Percentiles rank a stretch among this genome's conserved stretches.
Conservation (phyloP, 257 asterid species). For the Mentha longifolia region DNA sequence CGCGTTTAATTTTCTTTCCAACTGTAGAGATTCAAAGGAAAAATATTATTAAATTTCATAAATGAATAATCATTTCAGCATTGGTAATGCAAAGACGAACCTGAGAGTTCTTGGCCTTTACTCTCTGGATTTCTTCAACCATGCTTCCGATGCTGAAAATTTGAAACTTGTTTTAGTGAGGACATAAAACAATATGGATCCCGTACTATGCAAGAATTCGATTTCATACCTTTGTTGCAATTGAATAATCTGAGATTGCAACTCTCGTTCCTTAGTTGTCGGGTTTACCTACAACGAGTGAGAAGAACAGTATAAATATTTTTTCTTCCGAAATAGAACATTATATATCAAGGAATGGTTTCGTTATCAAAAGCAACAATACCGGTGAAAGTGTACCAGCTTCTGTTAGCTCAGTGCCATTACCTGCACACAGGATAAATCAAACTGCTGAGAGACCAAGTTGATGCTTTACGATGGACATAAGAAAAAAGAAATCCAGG, state of each 20-base stretch:
- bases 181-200: background rate
- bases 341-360: background rate
- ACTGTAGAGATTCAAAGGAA: conserved; percentile 41
- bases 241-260: conserved; percentile 69
- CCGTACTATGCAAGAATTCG: conserved; percentile 2
- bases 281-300: conserved; percentile 46
- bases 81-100: conserved; percentile 37
- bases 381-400: conserved; percentile 67
- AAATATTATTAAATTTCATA: background rate
- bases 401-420: conserved; percentile 50
- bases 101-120: conserved; percentile 71
- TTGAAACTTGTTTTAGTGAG: conserved; percentile 32
- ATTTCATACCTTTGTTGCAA: conserved; percentile 70
- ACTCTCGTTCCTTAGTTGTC: conserved; percentile 66
- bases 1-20: conserved; percentile 56
- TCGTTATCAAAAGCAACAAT: conserved; percentile 16
- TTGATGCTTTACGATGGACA: background rate
- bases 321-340: background rate
- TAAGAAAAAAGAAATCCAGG: background rate
- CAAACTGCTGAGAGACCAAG: conserved; percentile 19
- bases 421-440: conserved; percentile 47
- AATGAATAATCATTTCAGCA: background rate
- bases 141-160: conserved; percentile 60
- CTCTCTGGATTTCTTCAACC: conserved; percentile 75
- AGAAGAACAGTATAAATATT: conserved; percentile 17